Base-by-base conservation (phyloP, 495 filamentous ascomycete genomes). In the Tuber aestivum region DNA sequence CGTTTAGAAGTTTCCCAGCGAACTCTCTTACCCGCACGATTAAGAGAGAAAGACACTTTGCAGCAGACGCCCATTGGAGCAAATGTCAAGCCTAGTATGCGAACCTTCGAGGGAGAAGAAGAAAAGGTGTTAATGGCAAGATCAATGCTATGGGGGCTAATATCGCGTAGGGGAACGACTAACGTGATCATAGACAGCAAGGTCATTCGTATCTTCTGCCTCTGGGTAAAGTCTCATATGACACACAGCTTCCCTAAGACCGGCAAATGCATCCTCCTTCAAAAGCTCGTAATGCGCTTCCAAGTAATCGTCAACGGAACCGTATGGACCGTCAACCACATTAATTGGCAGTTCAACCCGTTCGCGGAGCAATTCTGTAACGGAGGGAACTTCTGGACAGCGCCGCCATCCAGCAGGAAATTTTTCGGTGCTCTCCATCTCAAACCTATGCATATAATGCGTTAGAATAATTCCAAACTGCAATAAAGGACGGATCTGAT, bases 181-280 rank as follows among this genome's bases (percentile, higher is more conserved):
- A 76, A 93, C 93, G 81, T 91, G 89, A 5, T 93, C 92, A 77
- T 97, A 97, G 69, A 96, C 85, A 16, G 88, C 89, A 7, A 91
- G 84, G 41, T 85, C 81, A 1, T 88, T 84, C 8, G 86, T 87
- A 69, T 93, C 91, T 74, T 86, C 83, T 84, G 89, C 87, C 0
- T 76, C 61, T 1, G 87, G 87, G 20, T 85, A 75, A 2, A 83
- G 74, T 61, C 86, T 84, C 21, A 88, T 81, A 41, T 86, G 83
- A 2, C 85, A 82, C 18, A 93, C 88, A 0, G 89, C 89, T 80
- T 86, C 86, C 41, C 92, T 85, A 23, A 94, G 83, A 0, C 88
- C 86, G 12, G 89, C 86, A 18, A 89, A 84, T 0, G 86, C 86
- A 77, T 94, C 92, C 74, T 91, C 89, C 65, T 91, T 85, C n/a